Base-by-base conservation (phyloP, 192 early-diverging fungal genomes). In the Cladochytrium replicatum region DNA sequence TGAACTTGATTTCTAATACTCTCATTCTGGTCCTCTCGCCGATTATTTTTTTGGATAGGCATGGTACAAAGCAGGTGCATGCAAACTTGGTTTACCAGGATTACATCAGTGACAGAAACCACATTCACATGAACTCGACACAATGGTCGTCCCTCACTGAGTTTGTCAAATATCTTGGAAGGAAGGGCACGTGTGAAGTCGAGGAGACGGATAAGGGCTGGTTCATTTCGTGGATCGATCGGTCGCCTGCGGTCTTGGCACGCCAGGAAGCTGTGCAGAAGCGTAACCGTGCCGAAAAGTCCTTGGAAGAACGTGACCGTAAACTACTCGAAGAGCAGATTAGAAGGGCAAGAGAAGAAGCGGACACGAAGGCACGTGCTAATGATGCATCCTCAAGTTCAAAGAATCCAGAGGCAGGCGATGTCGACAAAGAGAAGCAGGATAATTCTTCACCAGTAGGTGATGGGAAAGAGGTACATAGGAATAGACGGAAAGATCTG, bases 21-120 rank as follows among this genome's bases (percentile, higher is more conserved):
- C 22, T 4, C 32, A 37, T 55, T 4, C 0, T 7, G 24, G 17
- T 43, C 1, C 29, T 32, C 2, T 8, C 15, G 34, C n/a, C n/a
- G n/a, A n/a, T 22, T 46, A 6, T 0, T 26, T 52, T 24, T 1
- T 7, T 6, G 11, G 13, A 2, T 26, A 45, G 88, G 43, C 86
- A 85, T 54, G 83, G 82, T 3, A 90, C 87, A 0, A 77, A 86
- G 45, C 74, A 85, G 42, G 86, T 93, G 6, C 61, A 81, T 24
- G 91, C 91, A n/a, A 96, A 99, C 58, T 78, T 84, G 15, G 89
- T 97, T 1, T 99, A 99, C 69, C 88, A 99, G 60, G 95, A 99
- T 62, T 90, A 91, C 28, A 88, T 99, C 51, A 65, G 82, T 3
- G 88, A 99, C 61, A 66, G 84, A 25, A 70, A 87, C 42, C 95